Base-by-base conservation (phyloP, 2,329 filamentous ascomycete genomes). In the Blastomyces gilchristii region DNA sequence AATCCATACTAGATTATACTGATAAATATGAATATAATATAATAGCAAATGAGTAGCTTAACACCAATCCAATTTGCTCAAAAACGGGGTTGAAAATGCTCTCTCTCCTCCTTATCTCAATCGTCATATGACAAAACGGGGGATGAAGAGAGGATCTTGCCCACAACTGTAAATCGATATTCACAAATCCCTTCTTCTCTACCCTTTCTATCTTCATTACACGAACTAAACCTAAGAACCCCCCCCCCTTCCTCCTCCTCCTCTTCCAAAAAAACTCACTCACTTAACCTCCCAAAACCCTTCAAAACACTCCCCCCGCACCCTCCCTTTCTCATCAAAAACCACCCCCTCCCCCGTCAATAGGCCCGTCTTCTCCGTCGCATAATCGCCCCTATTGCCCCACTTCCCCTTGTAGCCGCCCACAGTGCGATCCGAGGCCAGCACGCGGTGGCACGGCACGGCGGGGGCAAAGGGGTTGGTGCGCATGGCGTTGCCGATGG, bases 381-480 rank as follows among this genome's bases (percentile, higher is more conserved):
- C 75, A 69, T 75, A 73, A 65, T 75, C 74, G 5, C 77, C 77
- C n/a, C 77, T 71, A 63, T 78, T 77, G 34, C 77, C 75, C 79
- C 80, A 80, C 43, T 75, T 73, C 16, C 81, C 81, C 47, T 78
- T 76, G 68, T 83, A 83, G 12, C 81, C 81, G 18, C 81, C 80
- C 25, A 83, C 71, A 7, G 71, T 80, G 14, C 89, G 87, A 60
- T 86, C 87, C 50, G 85, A 87, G 6, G 89, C 88, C 57, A 95
- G 83, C 28, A 93, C 87, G 11, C 91, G 83, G 74, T 95, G 90
- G 68, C 90, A 95, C 0, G 90, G 91, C 4, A 93, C 87, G 43
- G 84, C 82, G 0, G 91, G 90, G 16, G 91, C 90, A 69, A 93
- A 95, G 0, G 90, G 90, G 72, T 96, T 96, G 45, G 76, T 79